Conservation (phyloP, 2,329 filamentous ascomycete genomes). For the Apiospora rasikravindrae region DNA sequence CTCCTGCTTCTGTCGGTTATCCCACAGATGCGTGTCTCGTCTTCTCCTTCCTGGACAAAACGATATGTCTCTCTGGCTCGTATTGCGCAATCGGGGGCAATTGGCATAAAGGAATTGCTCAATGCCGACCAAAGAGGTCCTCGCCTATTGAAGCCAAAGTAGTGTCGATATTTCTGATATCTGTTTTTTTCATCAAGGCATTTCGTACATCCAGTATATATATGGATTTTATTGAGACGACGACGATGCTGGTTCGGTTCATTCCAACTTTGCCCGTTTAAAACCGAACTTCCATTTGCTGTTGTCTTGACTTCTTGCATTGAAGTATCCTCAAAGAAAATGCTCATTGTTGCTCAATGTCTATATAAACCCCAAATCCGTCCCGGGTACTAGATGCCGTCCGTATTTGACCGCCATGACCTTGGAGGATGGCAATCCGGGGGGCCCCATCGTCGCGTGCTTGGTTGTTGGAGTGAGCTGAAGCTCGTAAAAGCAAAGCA, state of each 20-base stretch:
- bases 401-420: not conserved
- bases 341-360: not conserved
- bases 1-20: not conserved
- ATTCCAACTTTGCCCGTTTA: too few relatives aligned
- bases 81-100: not conserved
- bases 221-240: not conserved
- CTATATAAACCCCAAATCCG: not conserved
- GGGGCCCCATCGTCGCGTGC: not conserved
- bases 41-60: not conserved
- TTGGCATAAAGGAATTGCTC: too few relatives aligned
- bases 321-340: not conserved
- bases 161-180: not conserved
- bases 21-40: not conserved
- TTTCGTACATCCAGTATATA: not conserved
- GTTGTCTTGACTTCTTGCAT: not conserved
- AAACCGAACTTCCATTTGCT: not conserved
- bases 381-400: not conserved
- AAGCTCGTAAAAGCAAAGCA: not conserved
- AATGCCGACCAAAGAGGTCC: not conserved
- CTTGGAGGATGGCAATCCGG: not conserved
- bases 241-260: too few relatives aligned
- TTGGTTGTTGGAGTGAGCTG: not conserved
- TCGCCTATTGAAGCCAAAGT: not conserved
- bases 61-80: not conserved
- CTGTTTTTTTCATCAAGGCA: not conserved